Base-by-base conservation (phyloP, 257 asterid species). In the Gentiana straminea region DNA sequence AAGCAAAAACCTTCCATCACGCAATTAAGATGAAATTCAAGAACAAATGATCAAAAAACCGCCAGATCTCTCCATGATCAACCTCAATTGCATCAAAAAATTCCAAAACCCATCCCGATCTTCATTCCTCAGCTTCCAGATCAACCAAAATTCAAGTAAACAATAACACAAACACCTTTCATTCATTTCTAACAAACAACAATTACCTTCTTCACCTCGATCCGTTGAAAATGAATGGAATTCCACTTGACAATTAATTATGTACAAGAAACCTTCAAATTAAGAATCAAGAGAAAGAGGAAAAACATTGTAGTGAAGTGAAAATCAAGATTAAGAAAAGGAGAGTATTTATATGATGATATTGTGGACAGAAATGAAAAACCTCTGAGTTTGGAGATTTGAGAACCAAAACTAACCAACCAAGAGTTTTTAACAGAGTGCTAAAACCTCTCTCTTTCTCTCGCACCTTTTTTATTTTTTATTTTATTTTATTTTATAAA, bases 371-470 rank as follows among this genome's bases (percentile, higher is more conserved):
- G 62, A 10, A 57, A 44, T 57, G 62, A 45, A 57, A 57, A 57
- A 57, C 62, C 62, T 57, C 52, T 57, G 62, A 51, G 62, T 57
- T 57, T 57, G 62, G 41, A 41, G 61, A 57, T 57, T 48, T 32
- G 52, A 57, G 62, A 57, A 57, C 52, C 43, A 57, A 11, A 57
- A 44, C 62, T 51, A 57, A 57, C 57, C 71, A 66, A 60, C 71
- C 71, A 60, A 36, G 71, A 67, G 62, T 54, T 67, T 67, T 67
- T 60, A 67, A 67, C 71, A 54, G 71, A 48, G 66, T 34, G 66
- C 71, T 67, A 67, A 67, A 67, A 60, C 71, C 66, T 60, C 71
- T 66, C 66, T 54, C 61, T 35, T 32, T 52, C 55, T 57, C 24
- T 33, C 39, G 12, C 55, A 65, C 60, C 36, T 49, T 57, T 57